These are phyloP conservation scores for Physcomitrium patens DNA, from an alignment of 225 moss, liverwort and hornwort genomes.

Conservation along the genomic window DNA sequence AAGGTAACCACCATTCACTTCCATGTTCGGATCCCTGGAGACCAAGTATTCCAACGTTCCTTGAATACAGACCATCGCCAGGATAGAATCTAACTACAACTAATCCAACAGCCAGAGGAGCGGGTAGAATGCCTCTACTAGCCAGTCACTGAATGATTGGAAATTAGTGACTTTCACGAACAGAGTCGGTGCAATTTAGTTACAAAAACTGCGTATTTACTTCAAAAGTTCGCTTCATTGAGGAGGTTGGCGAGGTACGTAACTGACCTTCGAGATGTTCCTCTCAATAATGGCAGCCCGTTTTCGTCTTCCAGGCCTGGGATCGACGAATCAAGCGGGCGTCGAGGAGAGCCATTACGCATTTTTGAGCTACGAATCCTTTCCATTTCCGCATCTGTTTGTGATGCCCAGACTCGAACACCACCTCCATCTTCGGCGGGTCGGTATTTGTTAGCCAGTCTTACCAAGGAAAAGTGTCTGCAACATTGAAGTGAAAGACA, in stretches of 20 bases:
- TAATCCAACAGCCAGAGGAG: not conserved
- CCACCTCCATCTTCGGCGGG: conserved; percentile 14
- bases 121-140: too few relatives aligned
- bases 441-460: conserved; percentile 18
- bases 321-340: conserved; percentile 31
- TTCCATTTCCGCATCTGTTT: conserved; percentile 53
- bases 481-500: conserved; percentile 15
- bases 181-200: not conserved
- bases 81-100: conserved; percentile 15
- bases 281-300: conserved; percentile 49
- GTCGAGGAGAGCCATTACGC: conserved; percentile 36
- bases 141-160: not conserved
- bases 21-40: conserved; percentile 43
- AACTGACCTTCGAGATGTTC: conserved; percentile 43
- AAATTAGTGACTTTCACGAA: conserved; percentile 1
- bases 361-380: conserved; percentile 34
- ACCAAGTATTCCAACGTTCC: conserved; percentile 17
- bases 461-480: conserved; percentile 33
- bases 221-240: conserved; percentile 1
- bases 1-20: conserved; percentile 45
- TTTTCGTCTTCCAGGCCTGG: conserved; percentile 44
- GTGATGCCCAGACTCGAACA: conserved; percentile 41
- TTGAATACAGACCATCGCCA: conserved; percentile 4
- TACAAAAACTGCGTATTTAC: conserved; percentile 5
- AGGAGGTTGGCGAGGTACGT: not conserved